Conservation (phyloP, 352 stramenopile genomes). For the Globisporangium radiosum region DNA sequence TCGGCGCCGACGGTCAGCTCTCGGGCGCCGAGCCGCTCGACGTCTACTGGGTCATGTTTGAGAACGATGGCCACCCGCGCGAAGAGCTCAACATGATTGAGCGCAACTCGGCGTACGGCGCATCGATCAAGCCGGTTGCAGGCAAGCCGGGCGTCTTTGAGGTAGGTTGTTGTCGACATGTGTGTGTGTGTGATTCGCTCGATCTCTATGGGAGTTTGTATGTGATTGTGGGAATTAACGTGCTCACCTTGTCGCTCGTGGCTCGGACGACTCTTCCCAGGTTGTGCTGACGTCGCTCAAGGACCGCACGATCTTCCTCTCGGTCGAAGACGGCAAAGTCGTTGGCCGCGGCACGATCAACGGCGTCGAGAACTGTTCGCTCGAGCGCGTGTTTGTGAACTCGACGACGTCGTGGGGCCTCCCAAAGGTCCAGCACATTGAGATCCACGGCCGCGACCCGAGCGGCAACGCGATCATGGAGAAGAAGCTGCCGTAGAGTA, state of each 20-base stretch:
- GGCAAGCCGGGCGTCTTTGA: constrained; percentile 70
- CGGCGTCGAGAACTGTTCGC: constrained; percentile 53
- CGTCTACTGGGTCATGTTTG: constrained; percentile 89
- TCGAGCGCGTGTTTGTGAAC: constrained; percentile 80
- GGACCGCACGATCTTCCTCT: constrained; percentile 72
- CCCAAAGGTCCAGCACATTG: constrained; percentile 86
- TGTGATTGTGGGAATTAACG: too few species aligned
- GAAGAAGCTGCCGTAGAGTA: constrained; percentile 73
- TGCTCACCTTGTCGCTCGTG: too few species aligned
- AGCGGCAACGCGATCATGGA: constrained; percentile 66
- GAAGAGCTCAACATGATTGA: constrained; percentile 87
- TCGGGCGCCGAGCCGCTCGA: constrained; percentile 64
- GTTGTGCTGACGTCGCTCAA: constrained; percentile 76
- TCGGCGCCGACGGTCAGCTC: constrained; percentile 60
- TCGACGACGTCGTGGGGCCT: constrained; percentile 84
- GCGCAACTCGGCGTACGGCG: constrained; percentile 79
- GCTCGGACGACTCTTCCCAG: not conserved
- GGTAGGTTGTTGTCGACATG: constrained; percentile 8
- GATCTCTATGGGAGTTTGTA: too few species aligned
- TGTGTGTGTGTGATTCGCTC: too few species aligned
- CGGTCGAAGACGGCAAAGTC: constrained; percentile 69
- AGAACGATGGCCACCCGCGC: constrained; percentile 70
- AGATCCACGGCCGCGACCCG: constrained; percentile 78
- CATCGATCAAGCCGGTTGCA: constrained; percentile 58
- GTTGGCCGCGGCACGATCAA: constrained; percentile 69